phyloP scores from a whole-genome alignment of 768 basidiomycete species.

The Saitozyma sp. region DNA sequence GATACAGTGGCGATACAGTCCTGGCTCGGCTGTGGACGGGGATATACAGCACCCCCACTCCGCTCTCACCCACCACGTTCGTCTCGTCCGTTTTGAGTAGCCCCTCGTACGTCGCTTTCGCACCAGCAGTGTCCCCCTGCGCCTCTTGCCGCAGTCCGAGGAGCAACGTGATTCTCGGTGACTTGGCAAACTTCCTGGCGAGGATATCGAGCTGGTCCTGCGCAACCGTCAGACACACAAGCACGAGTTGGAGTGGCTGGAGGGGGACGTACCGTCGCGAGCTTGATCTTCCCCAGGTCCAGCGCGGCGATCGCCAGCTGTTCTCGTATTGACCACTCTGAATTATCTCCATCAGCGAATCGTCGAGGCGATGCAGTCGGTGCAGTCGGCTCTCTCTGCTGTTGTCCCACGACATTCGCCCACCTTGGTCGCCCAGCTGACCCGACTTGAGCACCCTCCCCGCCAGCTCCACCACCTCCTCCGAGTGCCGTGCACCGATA shows the following conservation, averaged over 20 bases:
- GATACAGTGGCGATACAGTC: too few relatives aligned
- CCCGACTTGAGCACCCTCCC: slow-evolving; percentile 23
- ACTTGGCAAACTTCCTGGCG: slow-evolving; percentile 36
- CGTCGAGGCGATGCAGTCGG: too few relatives aligned
- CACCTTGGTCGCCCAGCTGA: slow-evolving; percentile 39
- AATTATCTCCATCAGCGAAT: neutral
- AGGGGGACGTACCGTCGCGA: slow-evolving; percentile 35
- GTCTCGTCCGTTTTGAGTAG: slow-evolving; percentile 46
- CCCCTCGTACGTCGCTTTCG: slow-evolving; percentile 37
- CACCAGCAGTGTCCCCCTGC: slow-evolving; percentile 22
- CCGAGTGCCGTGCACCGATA: slow-evolving; percentile 44
- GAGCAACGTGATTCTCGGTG: slow-evolving; percentile 48
- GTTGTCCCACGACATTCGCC: neutral
- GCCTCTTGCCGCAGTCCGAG: slow-evolving; percentile 48
- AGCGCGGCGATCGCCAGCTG: slow-evolving; percentile 51
- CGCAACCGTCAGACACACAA: neutral
- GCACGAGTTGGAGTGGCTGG: neutral
- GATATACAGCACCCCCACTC: too few relatives aligned
- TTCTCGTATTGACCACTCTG: slow-evolving; percentile 52
- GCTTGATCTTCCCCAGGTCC: slow-evolving; percentile 37
- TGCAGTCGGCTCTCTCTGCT: too few relatives aligned
- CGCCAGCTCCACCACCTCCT: slow-evolving; percentile 42
- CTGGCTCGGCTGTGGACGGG: too few relatives aligned
- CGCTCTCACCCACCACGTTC: slow-evolving; percentile 46
- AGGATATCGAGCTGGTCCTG: slow-evolving; percentile 47